Base-by-base conservation (phyloP, 1,284 basidiomycete species). In the Wallemia mellicola region DNA sequence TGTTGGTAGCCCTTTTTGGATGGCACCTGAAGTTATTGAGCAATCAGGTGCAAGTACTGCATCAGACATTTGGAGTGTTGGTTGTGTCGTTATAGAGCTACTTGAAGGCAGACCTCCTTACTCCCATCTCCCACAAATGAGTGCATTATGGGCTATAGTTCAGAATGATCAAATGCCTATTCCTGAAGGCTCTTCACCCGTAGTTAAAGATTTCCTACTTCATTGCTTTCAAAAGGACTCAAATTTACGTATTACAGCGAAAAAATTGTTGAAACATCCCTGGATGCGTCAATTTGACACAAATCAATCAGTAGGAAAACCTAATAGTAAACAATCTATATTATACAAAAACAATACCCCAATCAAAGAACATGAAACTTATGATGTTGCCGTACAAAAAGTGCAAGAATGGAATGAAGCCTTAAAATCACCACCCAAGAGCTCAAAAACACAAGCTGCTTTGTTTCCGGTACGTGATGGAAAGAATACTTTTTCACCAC, bases 321-420 rank as follows among this genome's bases (percentile, higher is more conserved):
- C 27, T 27, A 60, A 56, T 30, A 59, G 7, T 26, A 26, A 54
- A 32, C 28, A 9, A 28, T 26, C 38, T 28, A 27, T 24, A 14
- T 2, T 28, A 26, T 48, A 57, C 14, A 59, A 15, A 28, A 25
- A 2, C 7, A 32, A 28, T 24, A 33, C 19, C 33, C 32, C 22
- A 55, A 60, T 54, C 24, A 28, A 32, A 60, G 58, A 30, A 54
- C 59, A 57, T 60, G 85, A 70, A 68, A 86, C 84, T 64, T 92
- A 84, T 67, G 87, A 95, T 64, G 86, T 95, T 67, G 87, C 86
- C 15, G 86, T 98, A 48, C 75, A 88, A 67, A 82, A 85, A 65
- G 92, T 98, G 24, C 89, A 94, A 70, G 86, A 95, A 69, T 98
- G 91, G 91, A 98, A 98, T 66, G 86, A 95, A 68, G 89, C 89